A percentile compares a stretch with the other conserved stretches of the same genome.
Conservation (phyloP, 2,329 filamentous ascomycete species). For the Cercospora beticola region DNA sequence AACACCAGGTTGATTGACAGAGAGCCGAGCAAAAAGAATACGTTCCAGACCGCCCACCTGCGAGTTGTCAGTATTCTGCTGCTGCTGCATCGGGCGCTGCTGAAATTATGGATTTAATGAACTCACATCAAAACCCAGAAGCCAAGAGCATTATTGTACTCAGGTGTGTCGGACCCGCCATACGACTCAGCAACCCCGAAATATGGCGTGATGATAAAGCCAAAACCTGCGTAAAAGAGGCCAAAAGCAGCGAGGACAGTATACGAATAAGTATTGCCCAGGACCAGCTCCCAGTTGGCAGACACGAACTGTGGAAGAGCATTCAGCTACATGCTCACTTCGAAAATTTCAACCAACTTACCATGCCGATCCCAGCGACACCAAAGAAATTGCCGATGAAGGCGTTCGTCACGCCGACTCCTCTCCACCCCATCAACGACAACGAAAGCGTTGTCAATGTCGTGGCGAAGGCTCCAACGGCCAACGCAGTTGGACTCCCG, state of each 20-base stretch:
- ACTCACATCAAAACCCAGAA: conserved; percentile 50
- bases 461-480: conserved; percentile 55
- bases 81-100: not conserved
- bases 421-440: conserved; percentile 57
- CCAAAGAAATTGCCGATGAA: conserved; percentile 59
- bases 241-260: conserved; percentile 57
- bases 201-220: conserved; percentile 49
- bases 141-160: conserved; percentile 52
- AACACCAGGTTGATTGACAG: conserved; percentile 51
- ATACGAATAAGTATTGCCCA: conserved; percentile 54
- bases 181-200: conserved; percentile 50
- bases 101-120: not conserved
- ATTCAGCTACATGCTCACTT: not conserved
- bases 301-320: conserved; percentile 40
- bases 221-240: conserved; percentile 54
- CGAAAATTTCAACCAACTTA: conserved; percentile 27
- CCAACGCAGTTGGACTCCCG: conserved; percentile 45
- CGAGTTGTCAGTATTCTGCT: conserved; percentile 4
- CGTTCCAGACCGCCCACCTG: conserved; percentile 49
- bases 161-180: conserved; percentile 41
- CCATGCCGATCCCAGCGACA: conserved; percentile 51
- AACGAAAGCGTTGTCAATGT: conserved; percentile 56
- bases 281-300: conserved; percentile 57
- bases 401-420: conserved; percentile 52
- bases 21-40: conserved; percentile 50